Evolutionary conservation across 805 yeast genomes (phyloP).

Genomic region (Yarrowia divulgata): DNA sequence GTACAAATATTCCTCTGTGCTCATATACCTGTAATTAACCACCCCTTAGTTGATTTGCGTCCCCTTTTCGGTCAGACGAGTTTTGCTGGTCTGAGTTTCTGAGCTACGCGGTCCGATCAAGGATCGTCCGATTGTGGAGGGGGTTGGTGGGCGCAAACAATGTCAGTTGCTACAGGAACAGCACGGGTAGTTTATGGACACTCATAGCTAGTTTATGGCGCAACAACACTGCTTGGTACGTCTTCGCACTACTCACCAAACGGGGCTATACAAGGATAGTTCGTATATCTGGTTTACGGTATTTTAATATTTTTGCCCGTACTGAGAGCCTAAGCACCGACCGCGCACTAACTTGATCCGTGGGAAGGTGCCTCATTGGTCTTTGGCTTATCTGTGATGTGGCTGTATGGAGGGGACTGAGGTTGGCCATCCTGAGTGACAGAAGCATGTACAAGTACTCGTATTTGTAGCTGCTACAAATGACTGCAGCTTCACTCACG

Average conservation of each 20-base stretch:
- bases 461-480: no score
- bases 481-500: no score
- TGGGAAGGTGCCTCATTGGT: slow-evolving; percentile 14
- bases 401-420: background rate
- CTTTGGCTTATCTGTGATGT: slow-evolving; percentile 18
- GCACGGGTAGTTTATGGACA: no score
- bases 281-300: slow-evolving; percentile 1
- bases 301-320: background rate
- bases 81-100: slow-evolving; percentile 14
- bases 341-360: slow-evolving; percentile 10
- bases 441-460: no score
- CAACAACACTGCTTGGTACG: no score
- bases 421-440: no score
- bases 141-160: no score
- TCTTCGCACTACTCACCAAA: no score
- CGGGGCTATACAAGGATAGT: background rate
- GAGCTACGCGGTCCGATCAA: background rate
- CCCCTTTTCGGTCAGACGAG: background rate
- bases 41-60: background rate
- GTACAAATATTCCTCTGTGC: no score
- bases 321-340: background rate
- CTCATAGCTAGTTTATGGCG: background rate
- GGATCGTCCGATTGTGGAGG: background rate
- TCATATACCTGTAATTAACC: no score
- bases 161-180: no score